Evolutionary conservation across 2,329 filamentous ascomycete genomes (phyloP), one percentile per base, ranked within the genome.

Genomic region (Ophiostoma perfectum): DNA sequence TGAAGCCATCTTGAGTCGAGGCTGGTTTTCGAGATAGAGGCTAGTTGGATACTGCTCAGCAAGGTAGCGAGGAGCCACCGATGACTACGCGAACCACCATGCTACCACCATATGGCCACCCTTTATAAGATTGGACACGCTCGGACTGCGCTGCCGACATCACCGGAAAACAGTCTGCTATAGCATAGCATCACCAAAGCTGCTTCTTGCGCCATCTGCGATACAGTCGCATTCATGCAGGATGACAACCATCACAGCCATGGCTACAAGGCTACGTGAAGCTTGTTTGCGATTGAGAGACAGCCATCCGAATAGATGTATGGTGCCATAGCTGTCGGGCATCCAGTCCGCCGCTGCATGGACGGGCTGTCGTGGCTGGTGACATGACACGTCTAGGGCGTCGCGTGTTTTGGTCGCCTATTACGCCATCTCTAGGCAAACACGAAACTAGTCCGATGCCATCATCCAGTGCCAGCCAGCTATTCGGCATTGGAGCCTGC

Each of bases 331-430:
- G n/a, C n/a, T 52, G 47, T 55, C 49, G 49, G 49, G 11, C 49
- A 55, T 18, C 49, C 49, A 27, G 49, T 27, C 49, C 49, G 49
- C 45, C n/a, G 16, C 6, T 52, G n/a, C 47, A 18, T 6, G 7
- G 47, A 18, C n/a, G 16, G 47, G 6, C 47, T 55, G 49, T 36
- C 49, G 18, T 55, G 49, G 49, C 11, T 27, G 49, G 49, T 55
- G 49, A 55, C 49, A 55, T 55, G 49, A 55, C 49, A 55, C 49
- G 49, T 18, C 18, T 55, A 55, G 49, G 49, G 49, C 49, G 49
- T 55, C 49, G 49, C 49, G 49, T 55, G 49, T 55, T 55, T 55
- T 55, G 49, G 49, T 18, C 18, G 18, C 18, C 49, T 55, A 55
- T 55, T 27, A 55, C 49, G 18, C 49, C 49, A 55, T 27, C 27